A percentile compares a stretch with the other conserved stretches of the same genome.
Conservation (phyloP, 768 basidiomycete species). For the Termitomyces eurrhizus region DNA sequence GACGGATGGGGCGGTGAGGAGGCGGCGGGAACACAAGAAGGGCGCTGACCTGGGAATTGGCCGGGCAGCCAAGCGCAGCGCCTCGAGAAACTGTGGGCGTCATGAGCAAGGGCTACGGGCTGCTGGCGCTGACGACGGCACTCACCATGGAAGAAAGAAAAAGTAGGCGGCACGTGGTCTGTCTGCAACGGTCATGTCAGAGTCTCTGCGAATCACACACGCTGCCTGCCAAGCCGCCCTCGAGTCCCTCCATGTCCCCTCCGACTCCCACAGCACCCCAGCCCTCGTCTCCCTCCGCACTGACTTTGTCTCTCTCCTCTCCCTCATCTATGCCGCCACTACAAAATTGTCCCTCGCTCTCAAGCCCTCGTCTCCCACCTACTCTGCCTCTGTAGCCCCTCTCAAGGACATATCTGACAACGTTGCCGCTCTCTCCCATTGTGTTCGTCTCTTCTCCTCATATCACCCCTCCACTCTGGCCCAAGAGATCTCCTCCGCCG, state of each 20-base stretch:
- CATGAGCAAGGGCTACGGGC: background rate
- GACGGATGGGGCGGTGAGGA: slow-evolving; percentile 2
- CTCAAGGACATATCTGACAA: slow-evolving; percentile 51
- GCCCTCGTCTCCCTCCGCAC: slow-evolving; percentile 39
- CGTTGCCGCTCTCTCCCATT: slow-evolving; percentile 47
- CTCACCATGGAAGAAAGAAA: slow-evolving; percentile 15
- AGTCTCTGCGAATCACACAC: slow-evolving; percentile 27
- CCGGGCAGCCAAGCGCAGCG: slow-evolving; percentile 11
- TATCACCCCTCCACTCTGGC: slow-evolving; percentile 44
- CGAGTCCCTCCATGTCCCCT: slow-evolving; percentile 19
- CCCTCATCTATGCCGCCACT: slow-evolving; percentile 49
- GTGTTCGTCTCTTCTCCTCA: slow-evolving; percentile 38
- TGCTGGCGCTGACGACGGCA: background rate
- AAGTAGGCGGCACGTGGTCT: slow-evolving; percentile 14
- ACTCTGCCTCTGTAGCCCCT: slow-evolving; percentile 45
- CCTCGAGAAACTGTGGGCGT: slow-evolving; percentile 10
- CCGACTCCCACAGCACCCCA: slow-evolving; percentile 17
- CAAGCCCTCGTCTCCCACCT: slow-evolving; percentile 53
- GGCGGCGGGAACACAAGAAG: slow-evolving; percentile 12
- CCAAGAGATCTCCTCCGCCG: slow-evolving; percentile 38
- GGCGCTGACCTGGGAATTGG: slow-evolving; percentile 5
- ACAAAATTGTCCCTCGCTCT: slow-evolving; percentile 64
- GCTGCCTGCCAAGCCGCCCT: slow-evolving; percentile 38
- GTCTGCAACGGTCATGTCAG: background rate
- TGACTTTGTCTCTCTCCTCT: slow-evolving; percentile 55